Evolutionary conservation across 257 asterid species (phyloP).

Genomic region (Capsicum chinense): DNA sequence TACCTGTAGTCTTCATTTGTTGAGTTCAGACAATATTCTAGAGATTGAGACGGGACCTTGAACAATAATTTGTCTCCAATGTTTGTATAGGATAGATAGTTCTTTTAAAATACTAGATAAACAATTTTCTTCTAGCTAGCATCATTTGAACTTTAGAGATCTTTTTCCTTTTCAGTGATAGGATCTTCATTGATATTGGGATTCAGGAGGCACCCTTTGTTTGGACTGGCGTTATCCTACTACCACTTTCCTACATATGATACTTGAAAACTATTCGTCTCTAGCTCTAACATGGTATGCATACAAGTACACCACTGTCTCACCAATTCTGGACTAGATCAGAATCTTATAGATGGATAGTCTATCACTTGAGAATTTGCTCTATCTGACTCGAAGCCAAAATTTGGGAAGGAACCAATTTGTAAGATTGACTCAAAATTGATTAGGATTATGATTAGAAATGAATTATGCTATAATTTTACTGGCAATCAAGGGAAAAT

Average conservation of each 20-base stretch:
- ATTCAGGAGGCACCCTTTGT: not conserved
- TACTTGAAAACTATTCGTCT: not conserved
- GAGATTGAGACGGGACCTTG: not conserved
- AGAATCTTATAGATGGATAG: not conserved
- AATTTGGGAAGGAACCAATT: not conserved
- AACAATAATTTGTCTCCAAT: not conserved
- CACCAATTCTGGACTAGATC: not conserved
- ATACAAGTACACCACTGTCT: not conserved
- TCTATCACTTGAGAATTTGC: not conserved
- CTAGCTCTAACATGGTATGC: not conserved
- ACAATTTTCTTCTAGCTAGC: not conserved
- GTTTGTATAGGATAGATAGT: not conserved
- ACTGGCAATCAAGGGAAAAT: not conserved
- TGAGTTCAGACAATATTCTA: no score
- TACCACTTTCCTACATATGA: not conserved
- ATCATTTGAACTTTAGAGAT: not conserved
- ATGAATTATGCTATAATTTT: not conserved
- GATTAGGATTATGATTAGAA: not conserved
- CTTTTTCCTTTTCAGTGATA: not conserved
- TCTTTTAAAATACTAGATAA: not conserved
- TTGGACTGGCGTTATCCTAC: constrained; percentile 3
- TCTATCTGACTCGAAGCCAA: not conserved
- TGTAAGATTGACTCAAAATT: not conserved
- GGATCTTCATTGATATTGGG: not conserved
- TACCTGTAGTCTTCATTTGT: no score